Evolutionary conservation across 2,329 filamentous ascomycete species (phyloP).

Genomic region (Aspergillus tubingensis): DNA sequence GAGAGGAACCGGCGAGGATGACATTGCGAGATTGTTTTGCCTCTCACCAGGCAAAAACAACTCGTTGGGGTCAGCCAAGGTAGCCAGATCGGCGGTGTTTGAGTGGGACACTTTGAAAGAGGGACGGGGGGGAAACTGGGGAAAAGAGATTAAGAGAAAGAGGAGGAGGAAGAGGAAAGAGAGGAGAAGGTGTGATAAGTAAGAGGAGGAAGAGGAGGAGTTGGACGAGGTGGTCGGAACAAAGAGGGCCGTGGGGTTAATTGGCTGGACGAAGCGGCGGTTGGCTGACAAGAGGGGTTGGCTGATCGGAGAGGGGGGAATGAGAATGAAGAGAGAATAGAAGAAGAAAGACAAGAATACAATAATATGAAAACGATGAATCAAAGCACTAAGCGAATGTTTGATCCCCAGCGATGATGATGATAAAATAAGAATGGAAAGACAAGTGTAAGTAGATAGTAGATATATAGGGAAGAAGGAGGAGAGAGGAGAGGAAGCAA

Average conservation of each 20-base stretch:
- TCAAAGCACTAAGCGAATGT: conserved; percentile 6
- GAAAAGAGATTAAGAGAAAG: conserved; percentile 3
- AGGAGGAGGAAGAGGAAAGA: conserved; percentile 6
- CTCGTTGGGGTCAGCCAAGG: conserved; percentile 43
- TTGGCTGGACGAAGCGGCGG: conserved; percentile 15
- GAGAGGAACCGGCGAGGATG: conserved; percentile 71
- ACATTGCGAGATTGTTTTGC: conserved; percentile 60
- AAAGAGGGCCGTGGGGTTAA: conserved; percentile 19
- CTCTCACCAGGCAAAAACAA: conserved; percentile 44
- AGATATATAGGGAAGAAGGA: neutral
- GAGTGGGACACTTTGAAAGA: conserved; percentile 23
- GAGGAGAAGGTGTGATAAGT: neutral
- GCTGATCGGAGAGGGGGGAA: conserved; percentile 1
- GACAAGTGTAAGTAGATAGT: conserved; percentile 7
- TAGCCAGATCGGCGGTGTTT: conserved; percentile 38
- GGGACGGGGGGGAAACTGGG: conserved; percentile 8
- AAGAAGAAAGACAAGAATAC: neutral
- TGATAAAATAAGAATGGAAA: neutral
- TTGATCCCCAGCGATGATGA: neutral
- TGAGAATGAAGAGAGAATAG: neutral
- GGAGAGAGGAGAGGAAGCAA: conserved; percentile 7
- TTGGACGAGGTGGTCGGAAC: conserved; percentile 11
- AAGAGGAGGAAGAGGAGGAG: neutral
- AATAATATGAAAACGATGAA: neutral
- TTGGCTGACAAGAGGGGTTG: conserved; percentile 17